Evolutionary conservation across 345 rosid genomes (phyloP), one percentile per base, ranked within the genome.

Genomic region (Salix arbutifolia): DNA sequence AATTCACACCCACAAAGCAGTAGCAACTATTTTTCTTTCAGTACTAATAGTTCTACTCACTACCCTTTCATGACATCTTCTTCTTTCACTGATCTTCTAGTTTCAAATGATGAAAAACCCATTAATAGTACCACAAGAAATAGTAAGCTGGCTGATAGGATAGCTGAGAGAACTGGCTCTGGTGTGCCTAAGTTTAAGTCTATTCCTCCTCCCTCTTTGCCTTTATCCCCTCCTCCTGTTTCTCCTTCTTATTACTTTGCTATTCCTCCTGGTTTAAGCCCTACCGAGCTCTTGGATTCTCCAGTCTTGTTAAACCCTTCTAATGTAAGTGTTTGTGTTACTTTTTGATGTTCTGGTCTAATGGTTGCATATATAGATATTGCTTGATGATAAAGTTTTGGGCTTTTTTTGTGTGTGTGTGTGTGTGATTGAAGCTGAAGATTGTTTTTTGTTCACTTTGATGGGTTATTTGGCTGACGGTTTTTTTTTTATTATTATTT

Each of bases 111-210:
- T 65, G 83, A 79, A 31, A 79, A 77, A 68, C 67, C 71, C 74
- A 30, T n/a, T 11, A 42, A 5, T 40, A 9, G 42, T 37, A 31
- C 21, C 65, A 19, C 26, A 58, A n/a, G 25, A n/a, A 58, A n/a
- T n/a, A n/a, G 62, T 23, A 58, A n/a, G 28, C 67, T 76, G 12
- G 75, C 86, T 26, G 95, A 88, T 65, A 86, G 80, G 42, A 82
- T 86, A 61, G 87, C 84, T 0, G 91, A 91, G 75, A 80, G 87
- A 68, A 88, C 86, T 21, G 93, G 93, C 30, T 87, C 93, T 0
- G 94, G 91, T 71, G 88, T 92, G 3, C 98, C 97, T 0, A 94
- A 92, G 83, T 94, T 92, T 83, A 94, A 92, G 83, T 85, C 99
- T 16, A 84, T 86, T 64, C 87, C 90, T 4, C 96, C 96, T 8